These are phyloP conservation scores for Colletotrichum neosansevieriae DNA, from an alignment of 2,329 filamentous ascomycete species.

Conservation along the genomic window DNA sequence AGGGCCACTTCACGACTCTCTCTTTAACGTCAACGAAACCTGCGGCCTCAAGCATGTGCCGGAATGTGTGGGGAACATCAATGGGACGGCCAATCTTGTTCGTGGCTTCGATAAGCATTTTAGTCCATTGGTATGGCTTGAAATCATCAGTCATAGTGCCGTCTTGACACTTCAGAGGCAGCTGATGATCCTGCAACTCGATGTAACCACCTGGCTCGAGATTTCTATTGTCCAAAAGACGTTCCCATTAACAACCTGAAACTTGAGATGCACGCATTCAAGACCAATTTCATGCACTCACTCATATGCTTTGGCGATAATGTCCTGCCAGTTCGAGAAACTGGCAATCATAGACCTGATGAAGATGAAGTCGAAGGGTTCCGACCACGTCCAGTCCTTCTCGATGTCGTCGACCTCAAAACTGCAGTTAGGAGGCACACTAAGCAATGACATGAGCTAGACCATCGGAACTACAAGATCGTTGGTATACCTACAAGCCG, in stretches of 20 bases:
- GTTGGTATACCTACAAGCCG: conserved; percentile 35
- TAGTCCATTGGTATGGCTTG: conserved; percentile 43
- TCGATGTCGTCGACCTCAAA: conserved; percentile 57
- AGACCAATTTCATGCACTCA: not conserved
- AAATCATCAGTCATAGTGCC: conserved; percentile 26
- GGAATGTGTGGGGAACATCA: conserved; percentile 55
- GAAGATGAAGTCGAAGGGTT: conserved; percentile 48
- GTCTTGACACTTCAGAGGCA: conserved; percentile 38
- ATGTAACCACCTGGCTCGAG: conserved; percentile 38
- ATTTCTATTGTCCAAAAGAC: not conserved
- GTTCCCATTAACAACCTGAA: too few relatives aligned
- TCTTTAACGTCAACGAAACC: conserved; percentile 49
- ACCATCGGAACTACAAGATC: conserved; percentile 29
- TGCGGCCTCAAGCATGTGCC: conserved; percentile 19
- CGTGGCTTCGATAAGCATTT: conserved; percentile 50
- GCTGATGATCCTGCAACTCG: conserved; percentile 28
- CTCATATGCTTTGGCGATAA: conserved; percentile 46
- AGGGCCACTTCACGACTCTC: conserved; percentile 45
- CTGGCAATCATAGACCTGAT: conserved; percentile 7
- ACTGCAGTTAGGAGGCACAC: conserved; percentile 57
- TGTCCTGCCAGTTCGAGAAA: conserved; percentile 43
- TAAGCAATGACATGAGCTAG: conserved; percentile 41
- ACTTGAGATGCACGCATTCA: too few relatives aligned
- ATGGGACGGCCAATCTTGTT: conserved; percentile 50
- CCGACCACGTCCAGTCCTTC: conserved; percentile 48